phyloP scores from a whole-genome alignment of 2,329 filamentous ascomycete species.

The Blumeria hordei region DNA sequence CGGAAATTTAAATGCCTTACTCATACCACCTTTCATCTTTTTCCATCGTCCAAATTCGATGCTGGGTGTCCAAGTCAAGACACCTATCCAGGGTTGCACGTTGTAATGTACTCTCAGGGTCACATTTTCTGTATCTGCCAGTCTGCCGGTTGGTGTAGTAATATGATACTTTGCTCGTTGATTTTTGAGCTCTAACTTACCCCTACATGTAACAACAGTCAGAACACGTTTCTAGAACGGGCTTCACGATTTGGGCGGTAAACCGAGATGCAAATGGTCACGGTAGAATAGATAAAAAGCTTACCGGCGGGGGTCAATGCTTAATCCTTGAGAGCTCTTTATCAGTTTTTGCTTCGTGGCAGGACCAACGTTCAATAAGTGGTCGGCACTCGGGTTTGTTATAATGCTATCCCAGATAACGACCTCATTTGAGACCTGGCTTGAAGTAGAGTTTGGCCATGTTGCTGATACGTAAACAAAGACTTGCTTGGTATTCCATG shows the following conservation, averaged over 20 bases:
- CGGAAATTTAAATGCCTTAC: constrained; percentile 39
- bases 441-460: constrained; percentile 23
- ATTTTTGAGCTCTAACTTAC: constrained; percentile 53
- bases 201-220: constrained; percentile 21
- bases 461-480: constrained; percentile 88
- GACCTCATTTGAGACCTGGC: constrained; percentile 32
- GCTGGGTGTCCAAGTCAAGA: constrained; percentile 52
- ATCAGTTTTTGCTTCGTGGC: constrained; percentile 36
- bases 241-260: background rate
- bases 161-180: constrained; percentile 94
- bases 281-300: background rate
- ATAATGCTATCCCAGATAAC: constrained; percentile 96
- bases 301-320: constrained; percentile 22
- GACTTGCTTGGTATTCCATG: constrained; percentile 97
- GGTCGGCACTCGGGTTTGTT: constrained; percentile 41
- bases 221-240: background rate
- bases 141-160: constrained; percentile 60
- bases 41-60: constrained; percentile 36
- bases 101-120: constrained; percentile 76
- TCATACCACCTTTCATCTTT: constrained; percentile 37
- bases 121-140: constrained; percentile 51
- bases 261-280: no score
- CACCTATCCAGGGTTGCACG: constrained; percentile 88
- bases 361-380: constrained; percentile 35
- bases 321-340: constrained; percentile 33